Evolutionary conservation across 768 basidiomycete species (phyloP), one percentile per base, ranked within the genome.

Genomic region (Rickenella mellea): DNA sequence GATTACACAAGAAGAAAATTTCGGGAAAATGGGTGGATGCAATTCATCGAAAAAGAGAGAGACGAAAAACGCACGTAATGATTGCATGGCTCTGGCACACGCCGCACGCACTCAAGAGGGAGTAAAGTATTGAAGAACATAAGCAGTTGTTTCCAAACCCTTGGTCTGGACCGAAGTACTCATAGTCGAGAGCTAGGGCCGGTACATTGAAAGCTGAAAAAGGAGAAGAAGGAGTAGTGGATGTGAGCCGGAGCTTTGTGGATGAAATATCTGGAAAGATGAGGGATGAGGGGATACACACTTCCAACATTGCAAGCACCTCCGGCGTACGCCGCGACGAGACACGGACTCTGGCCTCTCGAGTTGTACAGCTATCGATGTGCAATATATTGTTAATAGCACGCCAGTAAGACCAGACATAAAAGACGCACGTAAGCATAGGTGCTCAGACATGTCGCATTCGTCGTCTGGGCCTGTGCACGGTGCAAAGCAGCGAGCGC

Each of bases 281-380:
- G 11, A 3, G 12, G 24, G 15, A 15, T 11, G 15, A 14, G 24
- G 10, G 19, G 8, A 14, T 9, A 37, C 58, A 5, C 46, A 70
- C 70, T 37, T 36, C 63, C 63, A 33, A 53, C 55, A 19, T 58
- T 55, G 51, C 71, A 73, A 6, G 60, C 67, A 3, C 62, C 66
- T 38, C 61, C 66, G 0, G 71, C 55, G 27, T 57, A 59, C 15
- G 63, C 53, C 5, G 67, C 65, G 24, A 74, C 60, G 15, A 60
- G 48, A 45, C 72, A 75, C 27, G 72, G 72, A 47, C 55, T 67
- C 44, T 71, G 67, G 1, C 43, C 35, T 0, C 55, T 35, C 1
- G 64, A 59, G 49, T 70, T 75, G 48, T 50, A 64, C 19, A 62
- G 50, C 73, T 73, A n/a, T n/a, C n/a, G n/a, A n/a, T n/a, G n/a